phyloP scores from a whole-genome alignment of 1,284 basidiomycete genomes.

The Cryptococcus maquisensis region DNA sequence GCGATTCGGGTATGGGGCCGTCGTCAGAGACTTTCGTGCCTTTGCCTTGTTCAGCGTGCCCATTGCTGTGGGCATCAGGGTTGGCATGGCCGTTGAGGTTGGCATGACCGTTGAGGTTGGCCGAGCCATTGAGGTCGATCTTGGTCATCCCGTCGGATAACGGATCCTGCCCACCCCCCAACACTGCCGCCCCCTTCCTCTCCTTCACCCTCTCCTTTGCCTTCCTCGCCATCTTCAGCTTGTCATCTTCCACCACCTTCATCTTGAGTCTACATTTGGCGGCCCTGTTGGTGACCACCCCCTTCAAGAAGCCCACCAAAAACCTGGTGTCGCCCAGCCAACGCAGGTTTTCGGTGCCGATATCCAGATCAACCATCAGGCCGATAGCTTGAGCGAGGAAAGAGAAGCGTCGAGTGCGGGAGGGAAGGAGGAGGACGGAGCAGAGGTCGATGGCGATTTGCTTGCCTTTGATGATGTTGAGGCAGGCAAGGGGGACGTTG shows the following conservation, averaged over 20 bases:
- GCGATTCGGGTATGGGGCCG: conserved; percentile 22
- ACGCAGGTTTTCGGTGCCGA: conserved; percentile 76
- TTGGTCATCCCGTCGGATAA: conserved; percentile 5
- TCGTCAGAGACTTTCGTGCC: conserved; percentile 11
- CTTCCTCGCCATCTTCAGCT: conserved; percentile 60
- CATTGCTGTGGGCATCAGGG: neutral
- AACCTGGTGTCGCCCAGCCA: conserved; percentile 95
- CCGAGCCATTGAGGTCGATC: neutral
- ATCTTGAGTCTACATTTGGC: conserved; percentile 68
- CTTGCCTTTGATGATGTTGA: conserved; percentile 85
- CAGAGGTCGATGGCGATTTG: conserved; percentile 76
- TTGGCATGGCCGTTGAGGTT: too few relatives aligned
- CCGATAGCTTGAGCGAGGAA: conserved; percentile 87
- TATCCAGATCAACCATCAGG: conserved; percentile 84
- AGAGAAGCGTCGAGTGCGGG: conserved; percentile 57
- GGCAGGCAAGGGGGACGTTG: conserved; percentile 66
- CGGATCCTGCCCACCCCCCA: conserved; percentile 18
- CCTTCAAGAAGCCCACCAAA: conserved; percentile 72
- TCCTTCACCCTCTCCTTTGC: conserved; percentile 26
- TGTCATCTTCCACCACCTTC: conserved; percentile 68
- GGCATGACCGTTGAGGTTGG: too few relatives aligned
- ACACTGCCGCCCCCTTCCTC: conserved; percentile 5
- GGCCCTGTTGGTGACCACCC: conserved; percentile 63
- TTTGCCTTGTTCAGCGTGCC: neutral
- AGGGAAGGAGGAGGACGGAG: conserved; percentile 56